phyloP scores from a whole-genome alignment of 352 stramenopile genomes.

The Blastocystis sp. region DNA sequence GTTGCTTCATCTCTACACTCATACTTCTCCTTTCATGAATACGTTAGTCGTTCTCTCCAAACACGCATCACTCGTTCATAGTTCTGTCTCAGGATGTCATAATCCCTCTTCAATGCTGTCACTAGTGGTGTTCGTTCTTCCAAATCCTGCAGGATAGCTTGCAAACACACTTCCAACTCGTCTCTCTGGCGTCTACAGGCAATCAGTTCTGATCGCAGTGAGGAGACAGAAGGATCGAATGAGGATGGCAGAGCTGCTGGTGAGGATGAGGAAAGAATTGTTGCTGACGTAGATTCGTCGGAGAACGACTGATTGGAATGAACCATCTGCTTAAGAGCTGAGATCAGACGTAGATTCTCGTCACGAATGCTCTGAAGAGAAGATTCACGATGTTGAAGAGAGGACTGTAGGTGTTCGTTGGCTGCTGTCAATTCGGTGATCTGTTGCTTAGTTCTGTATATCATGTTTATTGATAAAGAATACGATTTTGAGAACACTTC shows the following conservation, averaged over 20 bases:
- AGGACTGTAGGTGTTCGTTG: background rate
- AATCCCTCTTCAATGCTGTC: background rate
- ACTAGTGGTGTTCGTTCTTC: slow-evolving; percentile 41
- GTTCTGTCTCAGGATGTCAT: background rate
- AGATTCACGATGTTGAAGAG: background rate
- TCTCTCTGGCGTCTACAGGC: background rate
- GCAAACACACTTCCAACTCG: background rate
- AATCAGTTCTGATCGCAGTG: background rate
- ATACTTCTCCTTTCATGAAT: background rate
- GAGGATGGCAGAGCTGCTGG: too few relatives aligned
- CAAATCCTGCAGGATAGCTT: slow-evolving; percentile 8
- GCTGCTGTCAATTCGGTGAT: background rate
- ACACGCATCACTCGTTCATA: background rate
- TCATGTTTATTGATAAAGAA: background rate
- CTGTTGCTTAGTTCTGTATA: background rate
- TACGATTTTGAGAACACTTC: background rate
- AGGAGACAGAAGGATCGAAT: too few relatives aligned
- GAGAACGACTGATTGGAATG: background rate
- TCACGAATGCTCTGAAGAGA: background rate
- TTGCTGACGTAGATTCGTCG: background rate
- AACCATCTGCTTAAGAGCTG: background rate
- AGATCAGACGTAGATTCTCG: slow-evolving; percentile 28
- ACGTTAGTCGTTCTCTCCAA: background rate
- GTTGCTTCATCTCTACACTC: background rate
- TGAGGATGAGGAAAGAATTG: too few relatives aligned